Evolutionary conservation across 495 filamentous ascomycete species (phyloP).

Genomic region (Sphaerosporella brunnea): DNA sequence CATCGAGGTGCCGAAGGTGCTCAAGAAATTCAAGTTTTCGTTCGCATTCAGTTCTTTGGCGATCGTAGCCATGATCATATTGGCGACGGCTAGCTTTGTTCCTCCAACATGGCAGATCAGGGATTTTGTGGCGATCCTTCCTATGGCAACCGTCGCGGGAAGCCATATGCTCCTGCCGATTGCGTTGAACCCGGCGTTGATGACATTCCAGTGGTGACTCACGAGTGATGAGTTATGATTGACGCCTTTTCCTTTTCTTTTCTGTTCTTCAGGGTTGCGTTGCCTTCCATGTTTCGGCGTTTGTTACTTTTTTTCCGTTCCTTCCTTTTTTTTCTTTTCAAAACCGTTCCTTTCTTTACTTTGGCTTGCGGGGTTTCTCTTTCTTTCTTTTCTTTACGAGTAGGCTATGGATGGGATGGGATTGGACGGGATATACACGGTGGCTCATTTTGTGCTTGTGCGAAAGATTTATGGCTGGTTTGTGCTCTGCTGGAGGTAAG

Average conservation of each 20-base stretch:
- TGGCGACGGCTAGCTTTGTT: constrained; percentile 45
- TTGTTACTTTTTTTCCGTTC: no score
- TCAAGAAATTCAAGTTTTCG: constrained; percentile 60
- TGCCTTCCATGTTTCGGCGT: no score
- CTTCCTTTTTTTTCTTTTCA: no score
- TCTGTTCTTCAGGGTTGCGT: no score
- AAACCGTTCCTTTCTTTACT: no score
- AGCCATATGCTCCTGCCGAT: constrained; percentile 57
- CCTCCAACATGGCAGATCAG: constrained; percentile 51
- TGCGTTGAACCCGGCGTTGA: constrained; percentile 57
- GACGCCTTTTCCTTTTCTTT: no score
- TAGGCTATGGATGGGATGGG: no score
- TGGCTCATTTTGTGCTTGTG: no score
- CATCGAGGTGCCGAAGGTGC: constrained; percentile 58
- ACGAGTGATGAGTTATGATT: no score
- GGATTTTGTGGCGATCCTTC: constrained; percentile 65
- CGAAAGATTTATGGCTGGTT: no score
- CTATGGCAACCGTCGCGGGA: constrained; percentile 52
- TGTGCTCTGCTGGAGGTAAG: no score
- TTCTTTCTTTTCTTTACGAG: background rate
- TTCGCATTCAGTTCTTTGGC: constrained; percentile 46
- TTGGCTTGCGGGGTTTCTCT: background rate
- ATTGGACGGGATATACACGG: no score
- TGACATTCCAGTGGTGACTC: constrained; percentile 75
- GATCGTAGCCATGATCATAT: constrained; percentile 47